Conservation (phyloP, 2,329 filamentous ascomycete genomes). For the Fusarium stilboides region DNA sequence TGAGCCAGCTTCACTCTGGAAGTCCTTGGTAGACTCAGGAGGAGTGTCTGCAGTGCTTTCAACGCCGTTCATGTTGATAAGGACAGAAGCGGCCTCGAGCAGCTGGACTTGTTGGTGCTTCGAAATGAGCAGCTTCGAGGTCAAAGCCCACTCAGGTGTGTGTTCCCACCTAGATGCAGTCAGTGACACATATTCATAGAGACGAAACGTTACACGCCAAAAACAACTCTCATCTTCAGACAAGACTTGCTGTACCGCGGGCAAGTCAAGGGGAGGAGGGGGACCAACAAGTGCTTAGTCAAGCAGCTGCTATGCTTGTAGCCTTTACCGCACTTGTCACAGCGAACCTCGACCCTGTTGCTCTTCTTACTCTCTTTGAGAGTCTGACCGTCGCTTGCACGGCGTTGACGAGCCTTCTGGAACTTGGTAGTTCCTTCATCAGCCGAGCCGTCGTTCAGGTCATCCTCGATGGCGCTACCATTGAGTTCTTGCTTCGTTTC, state of each 20-base stretch:
- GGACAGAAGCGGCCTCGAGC: slow-evolving; percentile 94
- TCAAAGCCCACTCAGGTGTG: slow-evolving; percentile 97
- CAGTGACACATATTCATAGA: slow-evolving; percentile 47
- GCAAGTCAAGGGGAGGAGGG: slow-evolving; percentile 67
- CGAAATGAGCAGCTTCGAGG: slow-evolving; percentile 97
- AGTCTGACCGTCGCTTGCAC: slow-evolving; percentile 89
- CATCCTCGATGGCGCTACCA: slow-evolving; percentile 79
- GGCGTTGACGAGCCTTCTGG: slow-evolving; percentile 67
- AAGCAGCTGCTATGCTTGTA: slow-evolving; percentile 99
- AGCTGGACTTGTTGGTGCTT: slow-evolving; percentile 99
- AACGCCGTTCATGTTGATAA: slow-evolving; percentile 86
- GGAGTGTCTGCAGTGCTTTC: slow-evolving; percentile 70
- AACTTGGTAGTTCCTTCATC: slow-evolving; percentile 67
- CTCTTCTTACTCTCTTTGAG: slow-evolving; percentile 90
- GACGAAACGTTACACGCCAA: slow-evolving; percentile 37
- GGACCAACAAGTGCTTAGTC: slow-evolving; percentile 99
- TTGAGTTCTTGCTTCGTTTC: slow-evolving; percentile 65
- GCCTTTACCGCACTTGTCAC: slow-evolving; percentile 98
- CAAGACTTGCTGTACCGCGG: slow-evolving; percentile 55
- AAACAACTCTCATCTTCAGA: slow-evolving; percentile 26
- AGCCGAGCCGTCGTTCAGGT: slow-evolving; percentile 70
- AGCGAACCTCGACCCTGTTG: slow-evolving; percentile 89
- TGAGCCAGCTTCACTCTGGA: slow-evolving; percentile 85
- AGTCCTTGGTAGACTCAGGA: slow-evolving; percentile 76
- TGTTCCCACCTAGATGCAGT: slow-evolving; percentile 88